Base-by-base conservation (phyloP, 148 eudicot species). In the Agrostemma githago region DNA sequence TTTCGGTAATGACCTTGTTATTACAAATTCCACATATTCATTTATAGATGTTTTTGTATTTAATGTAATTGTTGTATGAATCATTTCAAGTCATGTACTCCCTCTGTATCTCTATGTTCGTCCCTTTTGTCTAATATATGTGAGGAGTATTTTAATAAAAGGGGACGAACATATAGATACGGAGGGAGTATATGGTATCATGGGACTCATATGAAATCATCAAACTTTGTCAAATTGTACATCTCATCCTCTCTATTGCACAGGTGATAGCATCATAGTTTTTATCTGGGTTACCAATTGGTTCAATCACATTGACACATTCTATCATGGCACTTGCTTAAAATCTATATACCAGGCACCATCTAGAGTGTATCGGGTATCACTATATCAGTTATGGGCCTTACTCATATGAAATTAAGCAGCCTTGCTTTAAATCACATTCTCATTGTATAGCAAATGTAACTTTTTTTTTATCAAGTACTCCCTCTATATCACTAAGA, bases 1-100 rank as follows among this genome's bases (percentile, higher is more conserved):
- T 95, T 70, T 95, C 99, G 87, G 99, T 95, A 90, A 85, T 68
- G 56, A 5, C 16, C 41, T 8, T 62, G 58, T 43, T 56, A 58
- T n/a, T 68, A 4, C 16, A 15, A 14, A 40, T 62, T 53, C 16
- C 20, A 64, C 66, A n/a, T 26, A 19, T 65, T 64, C 12, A n/a
- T 16, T 37, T 16, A n/a, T 59, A 12, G 14, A 72, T 41, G 64
- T 17, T 58, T 59, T 58, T 40, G 15, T 38, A 40, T 17, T 41
- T 21, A 19, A 17, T 20, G 21, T 8, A 26, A 59, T 10, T 75
- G 43, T 66, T 72, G 42, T 34, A 37, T 44, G 57, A 37, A 15
- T 38, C 26, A 8, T 12, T 8, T 66, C 38, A 20, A 54, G 14
- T 37, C 66, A 64, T 44, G 70, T 60, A 34, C n/a, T 26, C n/a